Evolutionary conservation across 2,329 filamentous ascomycete genomes (phyloP).

Genomic region (Colletotrichum musae): DNA sequence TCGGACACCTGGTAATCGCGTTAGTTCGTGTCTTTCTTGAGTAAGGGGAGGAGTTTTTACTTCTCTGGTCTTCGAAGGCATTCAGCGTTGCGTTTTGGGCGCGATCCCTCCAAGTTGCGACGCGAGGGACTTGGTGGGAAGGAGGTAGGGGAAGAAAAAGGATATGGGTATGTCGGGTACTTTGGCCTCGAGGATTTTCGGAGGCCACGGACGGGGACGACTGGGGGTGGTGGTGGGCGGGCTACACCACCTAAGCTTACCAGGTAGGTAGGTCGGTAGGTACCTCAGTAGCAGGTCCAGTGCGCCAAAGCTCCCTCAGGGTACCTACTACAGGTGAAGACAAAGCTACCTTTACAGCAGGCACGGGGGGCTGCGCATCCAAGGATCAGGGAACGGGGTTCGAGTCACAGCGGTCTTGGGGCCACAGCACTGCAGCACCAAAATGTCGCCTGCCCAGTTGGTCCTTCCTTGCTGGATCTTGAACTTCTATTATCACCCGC

Average conservation of each 20-base stretch:
- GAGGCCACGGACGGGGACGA: constrained; percentile 43
- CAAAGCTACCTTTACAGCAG: constrained; percentile 9
- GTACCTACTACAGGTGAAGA: background rate
- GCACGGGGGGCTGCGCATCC: constrained; percentile 18
- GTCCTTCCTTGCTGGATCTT: background rate
- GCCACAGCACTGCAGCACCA: constrained; percentile 33
- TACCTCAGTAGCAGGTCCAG: no score
- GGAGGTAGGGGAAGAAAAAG: constrained; percentile 42
- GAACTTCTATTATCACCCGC: no score
- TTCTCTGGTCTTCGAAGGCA: constrained; percentile 43
- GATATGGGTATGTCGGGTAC: constrained; percentile 26
- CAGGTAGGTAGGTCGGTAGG: no score
- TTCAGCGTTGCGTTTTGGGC: constrained; percentile 42
- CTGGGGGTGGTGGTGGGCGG: constrained; percentile 16
- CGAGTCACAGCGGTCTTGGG: constrained; percentile 35
- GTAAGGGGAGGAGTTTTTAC: constrained; percentile 32
- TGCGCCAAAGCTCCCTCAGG: background rate
- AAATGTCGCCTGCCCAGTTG: constrained; percentile 17
- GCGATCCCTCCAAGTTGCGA: constrained; percentile 44
- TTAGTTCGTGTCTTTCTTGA: constrained; percentile 33
- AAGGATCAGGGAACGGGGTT: constrained; percentile 14
- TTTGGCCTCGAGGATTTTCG: constrained; percentile 44
- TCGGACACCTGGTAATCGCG: constrained; percentile 29
- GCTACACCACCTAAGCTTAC: constrained; percentile 12
- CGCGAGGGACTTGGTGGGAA: constrained; percentile 44